Base-by-base conservation (phyloP, 2,329 filamentous ascomycete species). In the Stemphylium beticola region DNA sequence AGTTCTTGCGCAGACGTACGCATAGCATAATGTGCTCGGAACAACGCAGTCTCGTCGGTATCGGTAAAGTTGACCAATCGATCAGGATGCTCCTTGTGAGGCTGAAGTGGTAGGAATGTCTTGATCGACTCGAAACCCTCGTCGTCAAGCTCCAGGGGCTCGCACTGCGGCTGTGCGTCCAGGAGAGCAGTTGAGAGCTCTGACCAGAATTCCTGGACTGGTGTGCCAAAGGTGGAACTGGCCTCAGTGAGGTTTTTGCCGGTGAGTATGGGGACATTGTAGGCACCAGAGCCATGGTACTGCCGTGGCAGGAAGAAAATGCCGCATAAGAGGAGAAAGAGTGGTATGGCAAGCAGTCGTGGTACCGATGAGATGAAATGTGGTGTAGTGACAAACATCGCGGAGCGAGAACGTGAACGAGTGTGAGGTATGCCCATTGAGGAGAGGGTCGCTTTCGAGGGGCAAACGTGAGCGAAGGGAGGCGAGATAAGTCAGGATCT, bases 11-110 rank as follows among this genome's bases (percentile, higher is more conserved):
- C 60, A 10, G 55, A 51, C 11, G n/a, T 56, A 15, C 59, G 65
- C 66, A 70, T 70, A 2, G 38, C 24, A 40, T 64, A 64, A 26
- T 70, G 65, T 0, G 63, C 57, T 37, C 41, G 53, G 11, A 65
- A 58, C 20, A 69, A 39, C 9, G 53, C 61, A 10, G 31, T 55
- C 44, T 68, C 65, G 22, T 65, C 60, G 4, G 58, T 41, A 15
- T 63, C 51, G 7, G 58, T 63, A 37, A 68, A 65, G 26, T 58
- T 46, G 4, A 58, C 34, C n/a, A 66, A 43, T 24, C 54, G 39
- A 31, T 61, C 41, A n/a, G 54, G 49, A 22, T 54, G 53, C 9
- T 49, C 49, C 24, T 50, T 60, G 12, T 53, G 32, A 14, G 46
- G 49, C n/a, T 58, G 18, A 4, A 63, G 48, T 12, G 63, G 61